A percentile compares a stretch with the other conserved stretches of the same genome.
phyloP scores from a whole-genome alignment of 1,139 yeast genomes.

The Yamadazyma sp. region DNA sequence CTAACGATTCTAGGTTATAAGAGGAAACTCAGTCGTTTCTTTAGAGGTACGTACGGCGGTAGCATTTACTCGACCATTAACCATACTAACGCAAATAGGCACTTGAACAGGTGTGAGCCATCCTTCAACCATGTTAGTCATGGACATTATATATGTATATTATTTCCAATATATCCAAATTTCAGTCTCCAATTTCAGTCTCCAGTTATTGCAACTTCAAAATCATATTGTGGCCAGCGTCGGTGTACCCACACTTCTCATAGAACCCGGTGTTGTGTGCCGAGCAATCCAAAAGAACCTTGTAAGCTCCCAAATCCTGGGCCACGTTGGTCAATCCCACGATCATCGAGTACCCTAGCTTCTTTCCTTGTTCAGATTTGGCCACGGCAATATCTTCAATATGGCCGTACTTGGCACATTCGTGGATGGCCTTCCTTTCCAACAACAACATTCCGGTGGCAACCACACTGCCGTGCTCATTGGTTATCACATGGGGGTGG shows the following conservation, averaged over 20 bases:
- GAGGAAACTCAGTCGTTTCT: conserved; percentile 65
- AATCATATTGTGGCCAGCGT: conserved; percentile 76
- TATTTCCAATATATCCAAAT: conserved; percentile 6
- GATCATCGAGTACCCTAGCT: conserved; percentile 71
- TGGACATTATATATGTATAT: conserved; percentile 7
- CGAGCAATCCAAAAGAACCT: conserved; percentile 87
- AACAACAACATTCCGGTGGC: conserved; percentile 51
- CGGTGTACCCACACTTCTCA: conserved; percentile 74
- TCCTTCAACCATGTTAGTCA: background rate
- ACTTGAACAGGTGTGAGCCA: conserved; percentile 25
- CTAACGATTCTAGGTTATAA: conserved; percentile 41
- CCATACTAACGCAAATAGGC: conserved; percentile 31
- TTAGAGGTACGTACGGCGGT: conserved; percentile 57
- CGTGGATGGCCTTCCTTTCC: conserved; percentile 70
- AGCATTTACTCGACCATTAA: too few species aligned
- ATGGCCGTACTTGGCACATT: conserved; percentile 86
- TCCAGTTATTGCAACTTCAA: conserved; percentile 11
- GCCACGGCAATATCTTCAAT: conserved; percentile 92
- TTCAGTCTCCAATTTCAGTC: conserved; percentile 5
- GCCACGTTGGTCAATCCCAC: conserved; percentile 62
- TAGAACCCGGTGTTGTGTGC: conserved; percentile 80
- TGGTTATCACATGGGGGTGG: conserved; percentile 61
- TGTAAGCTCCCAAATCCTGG: conserved; percentile 67
- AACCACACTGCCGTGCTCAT: conserved; percentile 45
- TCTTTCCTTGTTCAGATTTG: conserved; percentile 75